Base-by-base conservation (phyloP, 1,284 basidiomycete species). In the Marasmius sp. region DNA sequence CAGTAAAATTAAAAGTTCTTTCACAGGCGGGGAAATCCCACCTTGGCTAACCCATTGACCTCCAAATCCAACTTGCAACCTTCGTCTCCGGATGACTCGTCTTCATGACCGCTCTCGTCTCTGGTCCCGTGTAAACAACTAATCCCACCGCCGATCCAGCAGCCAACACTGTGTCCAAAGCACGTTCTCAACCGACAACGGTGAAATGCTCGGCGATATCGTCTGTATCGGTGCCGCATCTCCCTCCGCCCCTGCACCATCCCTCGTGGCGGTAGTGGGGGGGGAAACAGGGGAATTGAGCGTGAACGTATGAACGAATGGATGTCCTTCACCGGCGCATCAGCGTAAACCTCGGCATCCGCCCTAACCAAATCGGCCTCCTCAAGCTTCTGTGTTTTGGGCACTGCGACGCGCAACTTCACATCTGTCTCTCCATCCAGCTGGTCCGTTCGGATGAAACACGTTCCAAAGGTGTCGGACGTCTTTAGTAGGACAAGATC, bases 341-440 rank as follows among this genome's bases (percentile, higher is more conserved):
- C 97, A 63, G 95, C 96, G 91, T 72, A 55, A 61, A 58, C 34
- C 34, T 66, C 58, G 67, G 48, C 50, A 18, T 41, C 89, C 12
- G 97, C 76, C 7, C 81, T 75, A 27, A 92, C 81, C 3, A 99
- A 75, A 27, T 90, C 89, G 18, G 78, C 78, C 67, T 92, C 85
- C 0, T 79, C 79, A 63, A 97, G 75, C 68, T 87, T 87, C 77
- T 98, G 95, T 36, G 91, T 94, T 33, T 89, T 82, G 1, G 90
- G 85, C 3, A 97, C 89, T 0, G 97, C 96, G 1, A 98, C 89
- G 9, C 94, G 88, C 56, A 98, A 80, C 75, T 99, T 99, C 97
- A 97, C 99, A 70, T 99, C 97, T 1, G 97, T 99, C 77, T 99
- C 97, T 50, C 97, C 97, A 68, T 99, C 97, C 10, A 99, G 83